Evolutionary conservation across 306 rosid species (phyloP).

Genomic region (Trifolium repens): DNA sequence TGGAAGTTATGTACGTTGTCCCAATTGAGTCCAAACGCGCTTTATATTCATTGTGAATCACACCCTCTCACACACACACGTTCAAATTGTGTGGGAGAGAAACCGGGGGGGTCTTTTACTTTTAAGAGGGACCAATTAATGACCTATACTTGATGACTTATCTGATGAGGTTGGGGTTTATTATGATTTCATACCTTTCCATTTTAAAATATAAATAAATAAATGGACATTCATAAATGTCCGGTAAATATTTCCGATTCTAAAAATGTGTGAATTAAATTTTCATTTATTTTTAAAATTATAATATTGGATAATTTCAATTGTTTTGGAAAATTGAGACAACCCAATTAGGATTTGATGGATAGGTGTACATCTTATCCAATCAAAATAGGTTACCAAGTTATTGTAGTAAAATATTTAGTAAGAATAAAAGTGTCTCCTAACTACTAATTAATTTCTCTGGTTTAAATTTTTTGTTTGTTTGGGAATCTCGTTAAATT

Average conservation of each 20-base stretch:
- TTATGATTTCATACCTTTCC: no score
- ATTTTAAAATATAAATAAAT: no score
- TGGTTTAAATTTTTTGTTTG: neutral
- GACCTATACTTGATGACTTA: neutral
- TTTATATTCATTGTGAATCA: neutral
- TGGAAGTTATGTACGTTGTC: neutral
- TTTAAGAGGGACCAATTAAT: neutral
- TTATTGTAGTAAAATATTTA: neutral
- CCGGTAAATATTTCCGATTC: no score
- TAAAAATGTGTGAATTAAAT: no score
- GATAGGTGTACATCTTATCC: neutral
- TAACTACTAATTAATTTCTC: neutral
- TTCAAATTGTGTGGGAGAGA: conserved; percentile 14
- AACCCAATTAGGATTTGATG: no score
- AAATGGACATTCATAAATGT: no score
- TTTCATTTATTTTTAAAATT: no score
- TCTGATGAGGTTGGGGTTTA: no score
- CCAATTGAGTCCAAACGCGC: neutral
- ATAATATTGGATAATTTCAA: no score
- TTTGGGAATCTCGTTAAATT: neutral
- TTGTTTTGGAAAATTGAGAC: no score
- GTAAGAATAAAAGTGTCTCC: neutral
- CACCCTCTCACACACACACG: neutral
- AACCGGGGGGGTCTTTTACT: neutral
- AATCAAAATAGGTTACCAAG: neutral